Evolutionary conservation across 179 eudicot species (phyloP), one percentile per base, ranked within the genome.

Genomic region (Nepenthes alata): DNA sequence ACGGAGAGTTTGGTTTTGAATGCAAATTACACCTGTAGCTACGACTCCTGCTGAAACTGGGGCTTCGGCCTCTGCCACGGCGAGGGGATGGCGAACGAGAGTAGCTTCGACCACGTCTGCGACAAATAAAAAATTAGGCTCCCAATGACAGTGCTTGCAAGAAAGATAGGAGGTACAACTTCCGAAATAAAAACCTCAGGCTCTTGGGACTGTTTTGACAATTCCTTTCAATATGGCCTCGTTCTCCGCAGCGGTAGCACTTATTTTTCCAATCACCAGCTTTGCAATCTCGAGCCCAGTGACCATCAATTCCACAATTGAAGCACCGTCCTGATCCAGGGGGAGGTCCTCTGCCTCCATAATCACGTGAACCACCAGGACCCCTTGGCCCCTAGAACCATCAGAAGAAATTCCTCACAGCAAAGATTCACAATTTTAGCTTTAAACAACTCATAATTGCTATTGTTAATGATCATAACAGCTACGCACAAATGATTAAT

Each of bases 251-350:
- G 47, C 96, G 90, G 62, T 91, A 91, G 60, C 97, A 91, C 70
- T 88, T 91, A 74, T 91, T 91, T 79, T 91, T 91, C 97, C 97
- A 91, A 75, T 91, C 97, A 59, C 97, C 97, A 62, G 96, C 88
- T 73, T 91, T 84, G 81, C 97, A 91, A 64, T 91, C 97, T 54
- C 97, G 77, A 66, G 97, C 97, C 97, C 97, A 91, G 55, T 91
- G 97, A 13, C 97, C 97, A 70, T 91, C 97, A 79, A 91, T 63
- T 58, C 97, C 97, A 84, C 97, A 91, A 70, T 91, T 91, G 65
- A 91, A 91, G 75, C 97, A 91, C 35, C 91, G 85, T 5, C 97
- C 97, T 11, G 97, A 75, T 44, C 97, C 97, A n/a, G 96, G 97
- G 4, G 91, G 77, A 53, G 96, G 94, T 41, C 97, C 96, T 71